A percentile compares a stretch with the other conserved stretches of the same genome.
Conservation (phyloP, 2,329 filamentous ascomycete species). For the Trichophyton equinum region DNA sequence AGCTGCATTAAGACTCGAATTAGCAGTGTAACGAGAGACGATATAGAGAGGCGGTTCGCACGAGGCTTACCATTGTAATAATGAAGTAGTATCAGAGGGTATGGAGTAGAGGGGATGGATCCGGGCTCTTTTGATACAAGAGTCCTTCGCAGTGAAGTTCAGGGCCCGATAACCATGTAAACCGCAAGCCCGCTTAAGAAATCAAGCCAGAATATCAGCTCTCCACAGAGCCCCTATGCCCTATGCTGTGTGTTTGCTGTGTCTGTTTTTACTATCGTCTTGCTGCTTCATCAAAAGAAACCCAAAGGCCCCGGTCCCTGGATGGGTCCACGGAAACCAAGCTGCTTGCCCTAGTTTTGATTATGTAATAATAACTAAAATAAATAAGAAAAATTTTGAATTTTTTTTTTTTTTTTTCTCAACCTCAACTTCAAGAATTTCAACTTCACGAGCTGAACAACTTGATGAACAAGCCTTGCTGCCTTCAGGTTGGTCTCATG, state of each 20-base stretch:
- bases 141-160: neutral
- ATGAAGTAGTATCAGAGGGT: neutral
- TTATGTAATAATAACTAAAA: neutral
- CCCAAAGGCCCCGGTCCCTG: too few relatives aligned
- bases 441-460: neutral
- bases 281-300: neutral
- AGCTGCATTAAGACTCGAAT: conserved; percentile 33
- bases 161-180: neutral
- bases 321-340: too few relatives aligned
- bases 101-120: neutral
- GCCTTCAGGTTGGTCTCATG: neutral
- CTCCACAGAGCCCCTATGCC: neutral
- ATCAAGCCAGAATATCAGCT: neutral
- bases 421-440: neutral
- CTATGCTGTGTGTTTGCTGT: neutral
- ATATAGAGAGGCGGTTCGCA: neutral
- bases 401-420: neutral
- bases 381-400: neutral
- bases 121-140: neutral
- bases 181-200: neutral
- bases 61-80: neutral
- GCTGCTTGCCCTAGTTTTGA: neutral
- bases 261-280: neutral
- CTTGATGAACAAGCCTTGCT: neutral
- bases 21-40: neutral